Conservation (phyloP, 208 protist genomes). For the Strigomonas oncopelti region DNA sequence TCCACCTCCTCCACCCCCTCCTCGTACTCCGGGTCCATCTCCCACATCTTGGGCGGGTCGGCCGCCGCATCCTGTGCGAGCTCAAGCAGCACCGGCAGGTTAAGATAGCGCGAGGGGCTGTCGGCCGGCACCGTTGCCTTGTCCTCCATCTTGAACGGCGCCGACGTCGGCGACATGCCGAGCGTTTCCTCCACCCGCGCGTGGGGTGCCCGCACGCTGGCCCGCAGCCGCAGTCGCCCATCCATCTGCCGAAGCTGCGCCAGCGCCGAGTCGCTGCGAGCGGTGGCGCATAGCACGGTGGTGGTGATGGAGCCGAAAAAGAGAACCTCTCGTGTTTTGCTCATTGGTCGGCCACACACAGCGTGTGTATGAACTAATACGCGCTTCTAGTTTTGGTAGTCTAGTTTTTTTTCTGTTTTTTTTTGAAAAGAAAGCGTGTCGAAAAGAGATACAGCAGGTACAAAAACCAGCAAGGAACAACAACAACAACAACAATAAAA, state of each 20-base stretch:
- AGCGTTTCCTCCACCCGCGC: slow-evolving; percentile 37
- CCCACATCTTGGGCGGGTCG: not conserved
- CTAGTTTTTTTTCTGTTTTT: no score
- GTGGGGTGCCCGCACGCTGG: slow-evolving; percentile 24
- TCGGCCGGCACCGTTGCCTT: not conserved
- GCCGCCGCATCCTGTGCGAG: slow-evolving; percentile 22
- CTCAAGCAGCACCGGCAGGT: slow-evolving; percentile 65
- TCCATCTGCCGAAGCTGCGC: slow-evolving; percentile 29
- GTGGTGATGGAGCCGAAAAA: slow-evolving; percentile 64
- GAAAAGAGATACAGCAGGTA: no score
- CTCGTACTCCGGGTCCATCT: slow-evolving; percentile 10
- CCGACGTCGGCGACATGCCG: slow-evolving; percentile 36
- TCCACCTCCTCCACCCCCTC: slow-evolving; percentile 14
- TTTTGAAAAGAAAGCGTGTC: no score
- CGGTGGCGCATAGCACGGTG: slow-evolving; percentile 44
- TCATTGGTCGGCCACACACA: slow-evolving; percentile 13
- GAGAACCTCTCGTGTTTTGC: slow-evolving; percentile 28
- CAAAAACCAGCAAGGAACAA: no score
- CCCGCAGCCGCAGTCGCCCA: slow-evolving; percentile 32
- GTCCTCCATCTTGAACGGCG: slow-evolving; percentile 24
- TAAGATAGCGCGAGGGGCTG: slow-evolving; percentile 20
- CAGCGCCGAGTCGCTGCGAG: slow-evolving; percentile 34
- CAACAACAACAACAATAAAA: no score
- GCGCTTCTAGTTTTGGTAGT: no score
- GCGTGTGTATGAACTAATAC: no score